phyloP scores from a whole-genome alignment of 352 stramenopile species.

The Globisporangium parvum region DNA sequence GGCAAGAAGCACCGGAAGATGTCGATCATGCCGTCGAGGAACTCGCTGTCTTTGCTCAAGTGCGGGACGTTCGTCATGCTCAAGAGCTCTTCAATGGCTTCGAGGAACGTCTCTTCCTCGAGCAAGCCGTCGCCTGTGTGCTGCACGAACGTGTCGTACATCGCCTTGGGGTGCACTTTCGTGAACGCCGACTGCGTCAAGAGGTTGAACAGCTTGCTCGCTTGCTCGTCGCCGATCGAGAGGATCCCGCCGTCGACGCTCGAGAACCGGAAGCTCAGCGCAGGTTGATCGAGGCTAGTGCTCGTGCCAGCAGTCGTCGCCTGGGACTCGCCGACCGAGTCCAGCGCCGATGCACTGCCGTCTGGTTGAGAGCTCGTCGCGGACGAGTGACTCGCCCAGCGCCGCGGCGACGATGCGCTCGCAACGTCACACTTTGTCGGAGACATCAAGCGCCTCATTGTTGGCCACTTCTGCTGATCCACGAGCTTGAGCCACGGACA shows the following conservation, averaged over 20 bases:
- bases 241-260: conserved; percentile 53
- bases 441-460: conserved; percentile 34
- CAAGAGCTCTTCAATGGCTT: conserved; percentile 72
- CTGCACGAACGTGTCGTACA: conserved; percentile 85
- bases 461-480: conserved; percentile 65
- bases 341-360: conserved; percentile 6
- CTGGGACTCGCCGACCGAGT: conserved; percentile 15
- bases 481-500: conserved; percentile 68
- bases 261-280: conserved; percentile 66
- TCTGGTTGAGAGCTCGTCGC: conserved; percentile 12
- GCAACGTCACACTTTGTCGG: conserved; percentile 16
- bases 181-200: conserved; percentile 67
- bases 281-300: conserved; percentile 13
- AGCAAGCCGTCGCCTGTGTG: conserved; percentile 78
- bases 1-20: conserved; percentile 72
- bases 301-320: conserved; percentile 11
- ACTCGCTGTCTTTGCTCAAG: conserved; percentile 70
- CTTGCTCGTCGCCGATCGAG: conserved; percentile 52
- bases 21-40: conserved; percentile 69
- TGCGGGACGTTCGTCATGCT: conserved; percentile 69
- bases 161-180: conserved; percentile 54
- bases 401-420: conserved; percentile 9
- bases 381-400: conserved; percentile 9
- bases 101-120: conserved; percentile 79
- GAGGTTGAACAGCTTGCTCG: conserved; percentile 53